Conservation (phyloP, 1,284 basidiomycete species). For the Leccinum huronense region DNA sequence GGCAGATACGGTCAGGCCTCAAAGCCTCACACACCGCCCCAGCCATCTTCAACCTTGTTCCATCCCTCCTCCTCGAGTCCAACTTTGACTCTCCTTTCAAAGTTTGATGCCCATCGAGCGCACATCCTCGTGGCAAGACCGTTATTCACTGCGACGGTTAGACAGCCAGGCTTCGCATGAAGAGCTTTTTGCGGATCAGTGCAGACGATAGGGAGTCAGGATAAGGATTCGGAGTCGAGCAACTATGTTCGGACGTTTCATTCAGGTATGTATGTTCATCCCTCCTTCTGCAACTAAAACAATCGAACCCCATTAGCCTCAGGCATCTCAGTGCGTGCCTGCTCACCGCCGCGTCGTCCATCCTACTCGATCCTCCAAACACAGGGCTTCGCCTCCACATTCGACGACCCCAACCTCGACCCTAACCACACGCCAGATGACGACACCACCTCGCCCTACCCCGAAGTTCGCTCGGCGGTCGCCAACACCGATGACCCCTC, state of each 20-base stretch:
- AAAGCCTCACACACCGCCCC: conserved; percentile 15
- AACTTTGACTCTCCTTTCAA: not conserved
- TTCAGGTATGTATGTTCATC: conserved; percentile 20
- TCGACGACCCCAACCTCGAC: conserved; percentile 52
- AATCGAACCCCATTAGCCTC: conserved; percentile 15
- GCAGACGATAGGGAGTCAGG: conserved; percentile 22
- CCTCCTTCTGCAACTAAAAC: not conserved
- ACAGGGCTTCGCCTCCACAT: conserved; percentile 14
- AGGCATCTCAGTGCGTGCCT: conserved; percentile 19
- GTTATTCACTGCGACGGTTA: conserved; percentile 19
- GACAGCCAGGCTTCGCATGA: conserved; percentile 6
- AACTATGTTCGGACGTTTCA: conserved; percentile 18
- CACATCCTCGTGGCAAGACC: conserved; percentile 16
- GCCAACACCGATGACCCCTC: conserved; percentile 68
- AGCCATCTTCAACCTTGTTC: not conserved
- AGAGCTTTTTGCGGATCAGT: conserved; percentile 14
- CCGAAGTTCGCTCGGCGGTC: conserved; percentile 75
- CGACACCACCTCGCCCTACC: conserved; percentile 51
- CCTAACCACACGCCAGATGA: conserved; percentile 32
- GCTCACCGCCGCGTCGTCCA: not conserved
- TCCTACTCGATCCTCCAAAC: not conserved
- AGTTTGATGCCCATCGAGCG: conserved; percentile 28
- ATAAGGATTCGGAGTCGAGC: conserved; percentile 27
- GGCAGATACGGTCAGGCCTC: too few species aligned
- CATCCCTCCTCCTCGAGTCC: not conserved